Evolutionary conservation across 2,329 filamentous ascomycete genomes (phyloP).

Genomic region (Cytospora paraplurivora): DNA sequence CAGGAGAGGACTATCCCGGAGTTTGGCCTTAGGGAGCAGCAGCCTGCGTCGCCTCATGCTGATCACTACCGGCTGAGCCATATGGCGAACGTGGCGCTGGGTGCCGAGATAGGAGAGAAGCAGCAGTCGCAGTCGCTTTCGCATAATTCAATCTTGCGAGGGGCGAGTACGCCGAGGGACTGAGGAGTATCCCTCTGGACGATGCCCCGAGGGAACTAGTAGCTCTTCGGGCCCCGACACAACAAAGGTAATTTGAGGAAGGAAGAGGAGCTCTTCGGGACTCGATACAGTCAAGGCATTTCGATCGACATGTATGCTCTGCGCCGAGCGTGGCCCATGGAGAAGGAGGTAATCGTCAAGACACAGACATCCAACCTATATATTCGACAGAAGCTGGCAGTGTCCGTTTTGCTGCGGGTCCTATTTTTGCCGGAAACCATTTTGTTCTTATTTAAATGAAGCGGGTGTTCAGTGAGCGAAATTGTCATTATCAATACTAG

Average conservation of each 20-base stretch:
- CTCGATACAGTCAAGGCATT: neutral
- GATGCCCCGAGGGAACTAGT: neutral
- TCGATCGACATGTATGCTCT: neutral
- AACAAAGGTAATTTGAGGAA: neutral
- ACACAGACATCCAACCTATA: neutral
- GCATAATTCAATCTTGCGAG: constrained; percentile 1
- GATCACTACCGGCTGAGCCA: constrained; percentile 26
- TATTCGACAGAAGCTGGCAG: neutral
- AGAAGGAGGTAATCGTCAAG: neutral
- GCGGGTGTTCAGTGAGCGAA: neutral
- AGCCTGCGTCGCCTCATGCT: constrained; percentile 9
- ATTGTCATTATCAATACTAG: neutral
- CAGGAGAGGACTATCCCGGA: constrained; percentile 14
- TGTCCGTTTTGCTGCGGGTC: neutral
- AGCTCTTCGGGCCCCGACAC: neutral
- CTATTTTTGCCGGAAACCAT: neutral
- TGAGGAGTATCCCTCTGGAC: neutral
- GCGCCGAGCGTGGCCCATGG: neutral
- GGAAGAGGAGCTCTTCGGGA: too few species aligned
- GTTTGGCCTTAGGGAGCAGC: constrained; percentile 20
- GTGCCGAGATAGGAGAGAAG: constrained; percentile 18
- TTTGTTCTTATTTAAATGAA: neutral
- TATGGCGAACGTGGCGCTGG: constrained; percentile 25
- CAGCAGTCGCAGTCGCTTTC: constrained; percentile 14
- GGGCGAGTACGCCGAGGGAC: constrained; percentile 8